Evolutionary conservation across 495 filamentous ascomycete genomes (phyloP).

Genomic region (Aspergillus leporis): DNA sequence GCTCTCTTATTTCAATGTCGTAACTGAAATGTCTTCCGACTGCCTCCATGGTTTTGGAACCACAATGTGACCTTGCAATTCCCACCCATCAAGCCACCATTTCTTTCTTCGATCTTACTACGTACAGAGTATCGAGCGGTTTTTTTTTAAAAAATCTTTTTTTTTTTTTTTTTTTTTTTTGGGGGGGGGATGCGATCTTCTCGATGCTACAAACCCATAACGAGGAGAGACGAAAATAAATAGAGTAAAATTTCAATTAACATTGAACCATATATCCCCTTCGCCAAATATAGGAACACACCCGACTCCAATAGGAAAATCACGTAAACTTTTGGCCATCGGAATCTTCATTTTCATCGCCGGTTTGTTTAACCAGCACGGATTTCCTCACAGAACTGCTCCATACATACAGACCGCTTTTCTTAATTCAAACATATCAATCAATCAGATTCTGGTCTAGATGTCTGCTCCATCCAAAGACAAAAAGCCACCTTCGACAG

Average conservation of each 20-base stretch:
- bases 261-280: not conserved
- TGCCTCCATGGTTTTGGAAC: not conserved
- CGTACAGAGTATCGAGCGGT: too few species aligned
- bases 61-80: not conserved
- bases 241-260: not conserved
- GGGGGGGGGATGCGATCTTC: not conserved
- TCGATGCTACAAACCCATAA: not conserved
- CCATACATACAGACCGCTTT: not conserved
- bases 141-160: not conserved
- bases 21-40: not conserved
- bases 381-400: not conserved
- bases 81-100: not conserved
- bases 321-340: slow-evolving; percentile 1
- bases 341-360: not conserved
- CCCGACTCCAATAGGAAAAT: slow-evolving; percentile 1
- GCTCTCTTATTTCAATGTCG: not conserved
- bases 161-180: not conserved
- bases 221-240: not conserved
- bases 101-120: too few species aligned
- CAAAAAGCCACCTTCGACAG: not conserved
- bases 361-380: not conserved
- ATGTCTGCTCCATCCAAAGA: not conserved
- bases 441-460: not conserved
- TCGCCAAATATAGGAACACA: slow-evolving; percentile 1
- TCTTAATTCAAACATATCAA: not conserved